These are phyloP conservation scores for Kwoniella dendrophila DNA, from an alignment of 768 basidiomycete genomes.

Conservation along the genomic window DNA sequence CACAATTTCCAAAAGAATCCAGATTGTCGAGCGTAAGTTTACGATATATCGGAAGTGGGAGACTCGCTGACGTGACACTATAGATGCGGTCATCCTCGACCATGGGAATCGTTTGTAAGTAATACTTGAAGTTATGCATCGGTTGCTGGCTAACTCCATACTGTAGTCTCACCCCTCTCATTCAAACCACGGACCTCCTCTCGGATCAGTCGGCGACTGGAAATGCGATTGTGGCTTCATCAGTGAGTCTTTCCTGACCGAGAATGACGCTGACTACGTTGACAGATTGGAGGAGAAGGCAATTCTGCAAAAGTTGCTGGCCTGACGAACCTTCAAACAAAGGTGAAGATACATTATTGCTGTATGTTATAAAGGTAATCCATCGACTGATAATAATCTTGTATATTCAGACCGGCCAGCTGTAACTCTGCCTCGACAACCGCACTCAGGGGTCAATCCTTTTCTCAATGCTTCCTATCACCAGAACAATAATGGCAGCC, in stretches of 20 bases:
- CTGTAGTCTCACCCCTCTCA: background rate
- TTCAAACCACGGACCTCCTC: constrained; percentile 11
- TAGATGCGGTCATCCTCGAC: constrained; percentile 24
- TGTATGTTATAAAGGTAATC: too few relatives aligned
- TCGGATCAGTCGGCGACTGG: constrained; percentile 28
- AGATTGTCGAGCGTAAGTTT: constrained; percentile 25
- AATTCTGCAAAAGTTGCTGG: constrained; percentile 23
- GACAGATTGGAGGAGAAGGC: constrained; percentile 26
- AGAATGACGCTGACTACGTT: background rate
- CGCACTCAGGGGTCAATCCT: too few relatives aligned
- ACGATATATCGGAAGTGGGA: background rate
- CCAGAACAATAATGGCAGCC: too few relatives aligned
- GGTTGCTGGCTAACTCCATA: constrained; percentile 3
- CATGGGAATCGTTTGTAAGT: constrained; percentile 14
- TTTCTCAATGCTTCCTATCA: too few relatives aligned
- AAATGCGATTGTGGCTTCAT: constrained; percentile 29
- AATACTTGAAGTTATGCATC: background rate
- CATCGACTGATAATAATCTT: too few relatives aligned
- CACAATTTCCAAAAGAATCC: constrained; percentile 26
- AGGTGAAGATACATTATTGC: constrained; percentile 4
- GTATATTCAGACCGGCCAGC: background rate
- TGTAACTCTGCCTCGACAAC: too few relatives aligned
- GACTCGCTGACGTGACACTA: background rate
- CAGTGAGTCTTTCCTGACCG: constrained; percentile 13
- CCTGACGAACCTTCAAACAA: constrained; percentile 29